Percentiles rank a stretch among this genome's conserved stretches.
phyloP scores from a whole-genome alignment of 2,329 filamentous ascomycete species.

The Volutella citrinella region DNA sequence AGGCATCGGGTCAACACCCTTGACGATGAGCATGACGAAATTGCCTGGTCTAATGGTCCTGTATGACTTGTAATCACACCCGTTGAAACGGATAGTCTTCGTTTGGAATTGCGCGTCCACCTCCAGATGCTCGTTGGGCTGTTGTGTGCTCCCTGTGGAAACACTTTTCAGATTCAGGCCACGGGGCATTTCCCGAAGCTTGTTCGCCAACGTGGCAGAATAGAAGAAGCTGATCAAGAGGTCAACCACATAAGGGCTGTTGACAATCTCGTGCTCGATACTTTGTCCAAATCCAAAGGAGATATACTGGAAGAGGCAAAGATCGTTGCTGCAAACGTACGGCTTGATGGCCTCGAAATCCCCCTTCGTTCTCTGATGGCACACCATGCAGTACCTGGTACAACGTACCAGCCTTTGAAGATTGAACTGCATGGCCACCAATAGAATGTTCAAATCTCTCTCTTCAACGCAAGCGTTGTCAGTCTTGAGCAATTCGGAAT shows the following conservation, averaged over 20 bases:
- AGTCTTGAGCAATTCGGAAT: constrained; percentile 17
- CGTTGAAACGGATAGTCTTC: constrained; percentile 11
- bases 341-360: constrained; percentile 71
- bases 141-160: constrained; percentile 5
- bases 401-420: constrained; percentile 76
- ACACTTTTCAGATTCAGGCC: constrained; percentile 39
- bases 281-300: constrained; percentile 79
- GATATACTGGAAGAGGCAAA: constrained; percentile 90
- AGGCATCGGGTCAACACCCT: neutral
- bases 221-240: constrained; percentile 83
- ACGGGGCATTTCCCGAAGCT: constrained; percentile 41
- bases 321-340: constrained; percentile 69
- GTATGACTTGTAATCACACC: constrained; percentile 12
- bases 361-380: constrained; percentile 64
- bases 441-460: constrained; percentile 45
- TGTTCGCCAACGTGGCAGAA: constrained; percentile 42
- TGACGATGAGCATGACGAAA: constrained; percentile 13
- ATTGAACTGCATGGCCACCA: constrained; percentile 69
- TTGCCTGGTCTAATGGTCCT: constrained; percentile 16
- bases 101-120: constrained; percentile 14
- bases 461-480: constrained; percentile 31
- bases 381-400: constrained; percentile 84
- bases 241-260: constrained; percentile 80
- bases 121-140: neutral
- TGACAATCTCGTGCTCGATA: constrained; percentile 79